Evolutionary conservation across 352 stramenopile species (phyloP).

Genomic region (Pythium diclinum): DNA sequence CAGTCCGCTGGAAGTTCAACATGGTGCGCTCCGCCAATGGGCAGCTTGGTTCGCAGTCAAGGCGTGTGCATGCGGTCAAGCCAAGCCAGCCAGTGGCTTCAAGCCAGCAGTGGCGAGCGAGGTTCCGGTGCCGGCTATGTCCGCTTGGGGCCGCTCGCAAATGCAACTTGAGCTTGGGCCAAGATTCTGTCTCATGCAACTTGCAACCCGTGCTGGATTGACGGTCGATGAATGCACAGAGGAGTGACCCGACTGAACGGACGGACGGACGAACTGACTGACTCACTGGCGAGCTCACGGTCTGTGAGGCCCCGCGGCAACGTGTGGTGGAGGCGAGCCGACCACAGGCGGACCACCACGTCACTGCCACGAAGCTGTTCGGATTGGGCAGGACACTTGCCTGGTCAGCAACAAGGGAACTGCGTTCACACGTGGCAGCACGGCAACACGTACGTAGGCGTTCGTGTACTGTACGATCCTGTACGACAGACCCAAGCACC

Average conservation of each 20-base stretch:
- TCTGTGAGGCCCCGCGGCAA: too few relatives aligned
- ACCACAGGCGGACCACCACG: background rate
- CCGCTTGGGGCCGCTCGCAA: constrained; percentile 20
- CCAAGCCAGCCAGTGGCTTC: background rate
- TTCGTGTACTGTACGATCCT: background rate
- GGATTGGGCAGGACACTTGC: background rate
- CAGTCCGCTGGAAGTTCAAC: constrained; percentile 25
- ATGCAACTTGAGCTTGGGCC: constrained; percentile 29
- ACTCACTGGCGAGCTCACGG: background rate
- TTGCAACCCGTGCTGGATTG: constrained; percentile 1
- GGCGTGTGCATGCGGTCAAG: background rate
- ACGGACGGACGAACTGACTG: background rate
- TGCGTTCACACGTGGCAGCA: background rate
- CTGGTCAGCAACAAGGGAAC: background rate
- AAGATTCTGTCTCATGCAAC: constrained; percentile 25
- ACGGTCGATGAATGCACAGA: background rate
- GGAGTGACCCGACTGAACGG: background rate
- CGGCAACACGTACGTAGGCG: background rate
- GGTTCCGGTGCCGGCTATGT: constrained; percentile 30
- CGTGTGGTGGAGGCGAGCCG: background rate
- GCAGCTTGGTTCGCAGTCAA: constrained; percentile 14
- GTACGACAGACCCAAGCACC: background rate
- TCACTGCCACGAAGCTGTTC: background rate
- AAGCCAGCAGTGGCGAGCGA: background rate
- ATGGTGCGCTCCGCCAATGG: constrained; percentile 22